phyloP scores from a whole-genome alignment of 345 rosid genomes.

The Psidium guajava region DNA sequence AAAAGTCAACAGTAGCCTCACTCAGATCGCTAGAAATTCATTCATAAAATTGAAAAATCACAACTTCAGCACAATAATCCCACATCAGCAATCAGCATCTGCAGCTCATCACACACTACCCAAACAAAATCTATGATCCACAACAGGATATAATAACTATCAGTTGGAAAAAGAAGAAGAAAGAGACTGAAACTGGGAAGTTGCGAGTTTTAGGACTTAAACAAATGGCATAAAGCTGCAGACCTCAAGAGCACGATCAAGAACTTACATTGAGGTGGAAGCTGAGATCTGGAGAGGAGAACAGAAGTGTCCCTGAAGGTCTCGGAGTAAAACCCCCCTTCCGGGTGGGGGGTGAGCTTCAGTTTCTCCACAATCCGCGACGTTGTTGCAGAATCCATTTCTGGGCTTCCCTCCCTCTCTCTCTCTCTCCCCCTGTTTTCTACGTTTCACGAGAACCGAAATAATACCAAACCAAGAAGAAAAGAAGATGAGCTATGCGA shows the following conservation, averaged over 20 bases:
- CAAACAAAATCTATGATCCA: neutral
- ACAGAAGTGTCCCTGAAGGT: conserved; percentile 69
- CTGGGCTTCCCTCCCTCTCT: neutral
- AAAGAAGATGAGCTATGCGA: neutral
- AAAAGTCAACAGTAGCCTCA: neutral
- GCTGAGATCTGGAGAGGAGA: conserved; percentile 62
- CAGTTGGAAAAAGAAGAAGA: neutral
- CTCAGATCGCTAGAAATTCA: neutral
- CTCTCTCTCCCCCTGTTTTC: neutral
- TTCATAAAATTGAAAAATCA: neutral
- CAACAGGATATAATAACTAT: neutral
- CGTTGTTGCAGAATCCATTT: conserved; percentile 21
- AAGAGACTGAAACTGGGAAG: neutral
- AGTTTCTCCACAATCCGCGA: conserved; percentile 34
- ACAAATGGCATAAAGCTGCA: neutral
- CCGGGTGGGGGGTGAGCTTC: conserved; percentile 56
- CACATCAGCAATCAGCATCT: neutral
- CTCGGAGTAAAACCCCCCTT: conserved; percentile 77
- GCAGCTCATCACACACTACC: neutral
- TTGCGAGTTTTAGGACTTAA: neutral
- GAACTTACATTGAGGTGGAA: conserved; percentile 57
- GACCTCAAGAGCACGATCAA: neutral
- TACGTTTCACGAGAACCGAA: neutral
- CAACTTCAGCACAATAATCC: neutral
- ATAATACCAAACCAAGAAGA: neutral